Evolutionary conservation across 192 early-diverging fungal species (phyloP), one percentile per base, ranked within the genome.

Genomic region (Chytriomyces hyalinus): DNA sequence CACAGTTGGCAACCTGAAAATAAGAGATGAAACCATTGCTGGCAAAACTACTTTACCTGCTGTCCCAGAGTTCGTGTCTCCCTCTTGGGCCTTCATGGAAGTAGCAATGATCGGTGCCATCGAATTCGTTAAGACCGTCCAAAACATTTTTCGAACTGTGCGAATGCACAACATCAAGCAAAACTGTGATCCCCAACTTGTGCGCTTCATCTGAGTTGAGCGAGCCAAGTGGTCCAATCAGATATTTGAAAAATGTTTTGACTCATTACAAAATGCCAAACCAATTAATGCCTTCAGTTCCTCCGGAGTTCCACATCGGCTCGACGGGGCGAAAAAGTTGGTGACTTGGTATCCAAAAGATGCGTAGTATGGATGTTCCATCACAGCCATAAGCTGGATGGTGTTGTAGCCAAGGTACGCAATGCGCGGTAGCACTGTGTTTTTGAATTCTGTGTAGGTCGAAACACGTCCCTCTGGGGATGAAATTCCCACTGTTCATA

Each of bases 291-390:
- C 91, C 86, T 90, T 97, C 57, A 98, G 86, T 36, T 96, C 94
- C 80, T 98, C 97, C 10, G 97, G 97, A 44, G 93, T 92, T n/a
- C 88, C 96, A 78, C 93, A 97, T 45, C 97, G 93, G 80, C 91
- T 92, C 66, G 95, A 93, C 46, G 92, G 90, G n/a, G 95, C 94
- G 84, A 95, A 99, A 84, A 97, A 98, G 77, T 91, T 95, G 46
- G 97, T 97, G 64, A 99, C 97, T 80, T 99, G 97, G 82, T 99
- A 99, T 3, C 97, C 97, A 76, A 98, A 98, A 8, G 92, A 94
- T 49, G 96, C 97, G 76, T 98, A 99, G 84, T 99, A 99, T 43
- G 97, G 96, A 75, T 99, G 97, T 82, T 99, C 97, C 96, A 98
- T 98, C 61, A 99, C 83, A 48, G 97, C 97, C 87, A 89, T 88